These are phyloP conservation scores for Arthroderma uncinatum DNA, from an alignment of 2,329 filamentous ascomycete genomes.

Conservation along the genomic window DNA sequence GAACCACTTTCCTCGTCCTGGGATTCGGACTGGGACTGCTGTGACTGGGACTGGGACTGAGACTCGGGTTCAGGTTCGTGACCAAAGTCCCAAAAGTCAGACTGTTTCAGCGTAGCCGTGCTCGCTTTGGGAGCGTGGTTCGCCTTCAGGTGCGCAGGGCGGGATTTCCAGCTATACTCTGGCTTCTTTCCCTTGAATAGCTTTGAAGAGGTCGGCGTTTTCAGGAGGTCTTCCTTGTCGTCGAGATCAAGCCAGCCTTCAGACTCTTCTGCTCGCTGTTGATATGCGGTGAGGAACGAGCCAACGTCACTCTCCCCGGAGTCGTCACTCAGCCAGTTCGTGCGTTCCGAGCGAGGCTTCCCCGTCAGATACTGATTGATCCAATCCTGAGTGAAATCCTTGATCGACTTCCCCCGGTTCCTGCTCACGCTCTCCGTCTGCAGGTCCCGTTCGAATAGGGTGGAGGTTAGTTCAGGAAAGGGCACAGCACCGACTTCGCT, in stretches of 20 bases:
- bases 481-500: constrained; percentile 6
- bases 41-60: constrained; percentile 25
- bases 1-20: background rate
- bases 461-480: constrained; percentile 12
- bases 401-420: constrained; percentile 28
- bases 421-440: constrained; percentile 15
- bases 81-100: constrained; percentile 37
- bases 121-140: constrained; percentile 30
- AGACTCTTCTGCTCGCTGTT: constrained; percentile 32
- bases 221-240: constrained; percentile 31
- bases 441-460: constrained; percentile 19
- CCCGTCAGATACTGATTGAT: constrained; percentile 73
- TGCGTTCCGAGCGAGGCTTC: constrained; percentile 56
- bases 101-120: constrained; percentile 34
- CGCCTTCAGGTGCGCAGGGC: constrained; percentile 19
- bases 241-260: constrained; percentile 37
- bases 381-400: constrained; percentile 69
- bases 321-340: constrained; percentile 76
- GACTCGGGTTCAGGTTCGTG: constrained; percentile 28
- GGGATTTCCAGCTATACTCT: constrained; percentile 14
- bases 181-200: constrained; percentile 10
- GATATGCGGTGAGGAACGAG: constrained; percentile 41
- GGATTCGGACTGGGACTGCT: constrained; percentile 16
- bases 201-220: constrained; percentile 26
- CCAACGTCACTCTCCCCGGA: constrained; percentile 61